Evolutionary conservation across 768 basidiomycete species (phyloP).

Genomic region (Postia placenta): DNA sequence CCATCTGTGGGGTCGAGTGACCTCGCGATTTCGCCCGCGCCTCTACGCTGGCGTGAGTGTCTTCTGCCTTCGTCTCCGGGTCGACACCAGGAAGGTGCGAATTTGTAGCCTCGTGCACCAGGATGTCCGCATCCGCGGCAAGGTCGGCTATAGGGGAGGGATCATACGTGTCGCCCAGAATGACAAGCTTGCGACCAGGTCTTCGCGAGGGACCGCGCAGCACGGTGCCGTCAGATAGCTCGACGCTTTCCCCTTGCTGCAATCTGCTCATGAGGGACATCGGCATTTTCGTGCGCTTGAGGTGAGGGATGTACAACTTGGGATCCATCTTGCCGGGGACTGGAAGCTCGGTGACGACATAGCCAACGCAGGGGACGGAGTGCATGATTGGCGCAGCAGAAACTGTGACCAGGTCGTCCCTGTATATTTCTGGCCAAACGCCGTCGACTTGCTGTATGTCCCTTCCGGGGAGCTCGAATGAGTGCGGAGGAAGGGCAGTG

Average conservation of each 20-base stretch:
- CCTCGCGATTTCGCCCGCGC: conserved; percentile 66
- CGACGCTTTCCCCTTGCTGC: conserved; percentile 57
- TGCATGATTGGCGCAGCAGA: conserved; percentile 76
- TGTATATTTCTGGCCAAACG: conserved; percentile 62
- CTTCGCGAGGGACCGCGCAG: conserved; percentile 61
- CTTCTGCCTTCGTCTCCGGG: conserved; percentile 45
- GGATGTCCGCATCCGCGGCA: conserved; percentile 60
- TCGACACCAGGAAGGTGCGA: conserved; percentile 70
- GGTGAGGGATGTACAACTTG: conserved; percentile 54
- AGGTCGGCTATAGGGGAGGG: conserved; percentile 59
- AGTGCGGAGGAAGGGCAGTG: conserved; percentile 39
- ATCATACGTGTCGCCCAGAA: conserved; percentile 84
- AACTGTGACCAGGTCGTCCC: conserved; percentile 49
- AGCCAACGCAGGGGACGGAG: conserved; percentile 79
- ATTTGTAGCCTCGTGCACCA: conserved; percentile 90
- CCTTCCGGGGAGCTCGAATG: conserved; percentile 56
- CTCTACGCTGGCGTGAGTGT: conserved; percentile 59
- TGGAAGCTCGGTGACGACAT: conserved; percentile 62
- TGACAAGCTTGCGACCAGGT: conserved; percentile 68
- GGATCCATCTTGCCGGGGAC: conserved; percentile 77
- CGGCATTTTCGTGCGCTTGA: conserved; percentile 65
- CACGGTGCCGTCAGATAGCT: conserved; percentile 65
- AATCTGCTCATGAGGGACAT: conserved; percentile 62
- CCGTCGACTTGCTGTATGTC: conserved; percentile 58
- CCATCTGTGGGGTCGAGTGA: conserved; percentile 91